Base-by-base conservation (phyloP, 371 early-diverging fungal genomes). In the Lichtheimia hyalospora region DNA sequence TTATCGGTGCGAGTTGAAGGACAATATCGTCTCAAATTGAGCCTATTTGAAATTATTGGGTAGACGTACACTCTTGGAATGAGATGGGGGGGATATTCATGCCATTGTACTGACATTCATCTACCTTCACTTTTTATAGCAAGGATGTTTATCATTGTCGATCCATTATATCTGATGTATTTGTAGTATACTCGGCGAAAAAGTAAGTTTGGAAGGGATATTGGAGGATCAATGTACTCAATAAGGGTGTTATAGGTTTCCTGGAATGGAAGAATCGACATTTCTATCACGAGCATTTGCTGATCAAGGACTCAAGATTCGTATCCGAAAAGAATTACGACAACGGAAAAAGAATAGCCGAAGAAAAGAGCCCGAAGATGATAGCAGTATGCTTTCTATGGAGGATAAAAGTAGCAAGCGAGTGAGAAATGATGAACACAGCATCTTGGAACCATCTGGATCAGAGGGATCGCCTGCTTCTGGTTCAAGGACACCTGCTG, bases 241-340 rank as follows among this genome's bases (percentile, higher is more conserved):
- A 18, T 46, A 14, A 1, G 3, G 6, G 20, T 54, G 58, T 18
- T 51, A 16, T 60, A 76, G 77, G 53, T 97, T 96, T 58, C 96
- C 97, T 1, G 97, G 97, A 4, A 94, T 96, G 94, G 90, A 89
- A 71, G 96, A 94, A 59, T 93, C 96, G 0, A 97, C 96, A 0
- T 86, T 84, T 58, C 69, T 96, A 39, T 93, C 96, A 16, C 81
- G 92, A 52, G 80, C 91, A 13, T 95, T 97, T 83, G 95, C 96
- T 23, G 95, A 96, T 60, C 97, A 97, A 69, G 97, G 97, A 0
- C 76, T 97, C 14, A 94, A 95, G 64, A 94, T 97, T 54, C 89
- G 97, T 16, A 93, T 97, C 54, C 84, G 96, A 44, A 88, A 87
- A 59, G 88, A 87, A 61, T 58, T 83, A 24, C 56, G 84, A 21